A percentile compares a stretch with the other conserved stretches of the same genome.
Evolutionary conservation across 208 protist genomes (phyloP).

Genomic region (Kentomonas sorsogonicus): DNA sequence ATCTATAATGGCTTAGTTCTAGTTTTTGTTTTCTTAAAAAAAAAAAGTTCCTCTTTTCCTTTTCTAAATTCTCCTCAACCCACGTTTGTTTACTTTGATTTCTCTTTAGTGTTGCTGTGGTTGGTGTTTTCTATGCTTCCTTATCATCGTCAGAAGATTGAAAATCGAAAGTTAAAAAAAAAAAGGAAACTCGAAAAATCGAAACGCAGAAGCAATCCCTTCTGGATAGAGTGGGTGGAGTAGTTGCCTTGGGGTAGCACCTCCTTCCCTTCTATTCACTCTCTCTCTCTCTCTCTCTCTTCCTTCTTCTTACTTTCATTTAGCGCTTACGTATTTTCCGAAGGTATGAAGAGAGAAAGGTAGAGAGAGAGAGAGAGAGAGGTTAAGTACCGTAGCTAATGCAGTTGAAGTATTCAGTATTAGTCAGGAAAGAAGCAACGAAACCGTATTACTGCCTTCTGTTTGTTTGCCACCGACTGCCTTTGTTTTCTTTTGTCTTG

Average conservation of each 20-base stretch:
- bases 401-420: too few relatives aligned
- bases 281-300: neutral
- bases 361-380: too few relatives aligned
- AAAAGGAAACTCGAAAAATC: conserved; percentile 1
- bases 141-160: neutral
- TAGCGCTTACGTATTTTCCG: too few relatives aligned
- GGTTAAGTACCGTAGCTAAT: too few relatives aligned
- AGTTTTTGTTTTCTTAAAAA: conserved; percentile 13
- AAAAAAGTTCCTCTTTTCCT: neutral
- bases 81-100: conserved; percentile 12
- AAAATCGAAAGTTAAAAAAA: conserved; percentile 7
- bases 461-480: too few relatives aligned
- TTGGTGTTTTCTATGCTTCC: neutral
- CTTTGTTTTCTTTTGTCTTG: neutral
- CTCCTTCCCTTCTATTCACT: neutral
- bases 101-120: conserved; percentile 5
- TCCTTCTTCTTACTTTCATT: conserved; percentile 4
- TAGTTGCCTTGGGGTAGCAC: neutral
- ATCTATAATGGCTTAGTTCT: neutral
- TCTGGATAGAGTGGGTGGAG: neutral
- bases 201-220: neutral
- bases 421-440: too few relatives aligned
- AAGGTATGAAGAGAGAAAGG: too few relatives aligned
- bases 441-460: too few relatives aligned
- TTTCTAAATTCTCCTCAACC: too few relatives aligned